Base-by-base conservation (phyloP, 768 basidiomycete species). In the Mycena galericulata region DNA sequence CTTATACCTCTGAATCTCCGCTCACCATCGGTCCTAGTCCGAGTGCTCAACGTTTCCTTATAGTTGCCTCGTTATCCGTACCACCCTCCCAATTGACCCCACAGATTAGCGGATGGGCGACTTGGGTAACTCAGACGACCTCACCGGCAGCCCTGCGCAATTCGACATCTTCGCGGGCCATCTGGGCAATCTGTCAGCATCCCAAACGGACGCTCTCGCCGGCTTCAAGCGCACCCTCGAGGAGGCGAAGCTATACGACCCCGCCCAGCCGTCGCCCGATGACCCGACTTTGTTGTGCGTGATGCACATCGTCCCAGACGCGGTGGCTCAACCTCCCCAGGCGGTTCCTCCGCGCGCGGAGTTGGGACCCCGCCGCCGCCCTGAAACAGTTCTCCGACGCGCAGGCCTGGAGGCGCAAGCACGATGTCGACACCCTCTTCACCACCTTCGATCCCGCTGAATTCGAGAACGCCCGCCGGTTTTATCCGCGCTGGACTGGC, bases 401-500 rank as follows among this genome's bases (percentile, higher is more conserved):
- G 0, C 88, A 91, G 73, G 81, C 83, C 6, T 96, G 95, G 95
- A 81, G 93, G 67, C 82, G 82, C 72, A 79, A 87, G 73, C 82
- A 91, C 73, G 77, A 87, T 34, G 88, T 95, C 3, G 84, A 87
- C 32, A 81, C 83, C n/a, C 80, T 95, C 15, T 95, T 88, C 76
- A 81, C 84, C 7, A 82, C 83, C 2, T 90, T 93, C 70, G 84
- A 85, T 24, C 58, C 79, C 0, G 83, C 84, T 10, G 94, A 94
- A 70, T 83, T 94, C 60, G 87, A 90, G 75, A 73, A 75, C 12
- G 76, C 89, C 0, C 86, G 86, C 72, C 80, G 84, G 56, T 92
- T 90, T 68, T 96, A 95, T 79, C 92, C 93, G 1, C 85, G 91
- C 34, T 95, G 92, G 92, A 94, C 92, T 0, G 94, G 93, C 0